A percentile compares a stretch with the other conserved stretches of the same genome.
Evolutionary conservation across 306 rosid genomes (phyloP).

Genomic region (Quercus gilva): DNA sequence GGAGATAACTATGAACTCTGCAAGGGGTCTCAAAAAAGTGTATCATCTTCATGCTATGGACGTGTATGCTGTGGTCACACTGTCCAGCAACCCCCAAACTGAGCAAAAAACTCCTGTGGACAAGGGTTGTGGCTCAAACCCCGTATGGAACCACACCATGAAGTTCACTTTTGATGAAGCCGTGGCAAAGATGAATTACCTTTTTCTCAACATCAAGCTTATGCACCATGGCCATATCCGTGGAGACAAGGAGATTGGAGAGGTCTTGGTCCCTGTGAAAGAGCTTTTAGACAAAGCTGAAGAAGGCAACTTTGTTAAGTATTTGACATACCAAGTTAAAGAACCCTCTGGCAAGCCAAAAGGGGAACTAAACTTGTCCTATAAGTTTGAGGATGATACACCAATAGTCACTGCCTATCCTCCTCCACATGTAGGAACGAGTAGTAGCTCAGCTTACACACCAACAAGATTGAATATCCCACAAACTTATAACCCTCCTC

Average conservation of each 20-base stretch:
- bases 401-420: too few relatives aligned
- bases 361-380: too few relatives aligned
- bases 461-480: not conserved
- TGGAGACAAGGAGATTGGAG: slow-evolving; percentile 39
- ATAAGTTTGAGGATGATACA: too few relatives aligned
- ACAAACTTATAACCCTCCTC: too few relatives aligned
- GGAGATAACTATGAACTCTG: too few relatives aligned
- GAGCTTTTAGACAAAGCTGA: slow-evolving; percentile 5
- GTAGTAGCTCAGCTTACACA: not conserved
- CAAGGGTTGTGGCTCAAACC: slow-evolving; percentile 39
- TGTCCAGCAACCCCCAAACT: slow-evolving; percentile 27
- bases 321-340: too few relatives aligned
- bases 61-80: slow-evolving; percentile 42
- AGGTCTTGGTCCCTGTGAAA: slow-evolving; percentile 29
- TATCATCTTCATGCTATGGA: slow-evolving; percentile 25
- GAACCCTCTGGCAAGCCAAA: too few relatives aligned
- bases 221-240: slow-evolving; percentile 26
- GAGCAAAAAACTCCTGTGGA: slow-evolving; percentile 37
- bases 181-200: slow-evolving; percentile 23
- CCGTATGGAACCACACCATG: slow-evolving; percentile 36
- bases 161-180: slow-evolving; percentile 31
- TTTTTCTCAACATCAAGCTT: slow-evolving; percentile 26
- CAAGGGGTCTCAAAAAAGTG: too few relatives aligned
- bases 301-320: too few relatives aligned
- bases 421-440: not conserved